These are phyloP conservation scores for Acrasis kona DNA, from an alignment of 78 protist genomes.

Conservation along the genomic window DNA sequence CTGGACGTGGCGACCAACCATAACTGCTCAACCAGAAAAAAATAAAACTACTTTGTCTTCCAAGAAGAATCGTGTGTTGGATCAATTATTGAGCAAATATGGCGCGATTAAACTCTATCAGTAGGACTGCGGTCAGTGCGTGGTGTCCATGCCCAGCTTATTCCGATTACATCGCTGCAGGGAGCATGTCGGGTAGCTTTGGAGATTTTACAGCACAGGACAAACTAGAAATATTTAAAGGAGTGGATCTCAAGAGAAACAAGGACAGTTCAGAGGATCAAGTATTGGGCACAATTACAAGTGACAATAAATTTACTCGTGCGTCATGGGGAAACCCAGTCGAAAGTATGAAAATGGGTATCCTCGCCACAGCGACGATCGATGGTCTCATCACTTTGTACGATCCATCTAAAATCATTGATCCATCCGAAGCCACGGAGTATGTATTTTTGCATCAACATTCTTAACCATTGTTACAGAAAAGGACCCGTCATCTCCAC, in stretches of 20 bases:
- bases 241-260: too few relatives aligned
- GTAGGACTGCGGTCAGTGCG: background rate
- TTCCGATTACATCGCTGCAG: background rate
- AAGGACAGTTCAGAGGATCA: background rate
- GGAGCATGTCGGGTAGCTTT: background rate
- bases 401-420: constrained; percentile 52
- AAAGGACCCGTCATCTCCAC: background rate
- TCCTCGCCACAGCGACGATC: constrained; percentile 60
- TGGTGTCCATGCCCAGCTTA: background rate
- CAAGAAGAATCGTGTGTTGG: too few relatives aligned
- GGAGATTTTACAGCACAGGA: background rate
- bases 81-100: too few relatives aligned
- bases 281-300: background rate
- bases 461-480: too few relatives aligned
- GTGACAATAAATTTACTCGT: background rate
- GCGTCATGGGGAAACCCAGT: background rate
- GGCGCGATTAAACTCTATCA: too few relatives aligned
- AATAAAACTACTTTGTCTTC: too few relatives aligned
- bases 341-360: background rate
- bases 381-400: constrained; percentile 57
- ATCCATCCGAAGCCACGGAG: background rate
- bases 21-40: too few relatives aligned
- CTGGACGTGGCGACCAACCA: too few relatives aligned
- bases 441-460: too few relatives aligned
- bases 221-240: background rate